Base-by-base conservation (phyloP, 2,329 filamentous ascomycete genomes). In the Colletotrichum viniferum region DNA sequence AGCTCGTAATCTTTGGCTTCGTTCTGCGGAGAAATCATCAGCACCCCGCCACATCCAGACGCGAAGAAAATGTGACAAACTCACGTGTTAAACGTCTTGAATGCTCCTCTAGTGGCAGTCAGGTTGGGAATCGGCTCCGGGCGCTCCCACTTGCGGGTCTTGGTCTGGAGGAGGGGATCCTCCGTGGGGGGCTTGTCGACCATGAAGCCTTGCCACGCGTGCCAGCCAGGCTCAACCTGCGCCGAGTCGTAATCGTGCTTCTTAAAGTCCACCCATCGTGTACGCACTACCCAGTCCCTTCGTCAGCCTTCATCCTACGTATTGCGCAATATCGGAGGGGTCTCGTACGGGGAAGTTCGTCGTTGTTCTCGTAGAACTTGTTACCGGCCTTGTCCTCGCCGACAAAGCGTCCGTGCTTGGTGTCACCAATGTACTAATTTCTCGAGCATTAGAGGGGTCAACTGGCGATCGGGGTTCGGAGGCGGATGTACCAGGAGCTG, bases 231-330 rank as follows among this genome's bases (percentile, higher is more conserved):
- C 86, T 98, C 96, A 81, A 98, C 94, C 70, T 98, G 95, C 74
- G 92, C 91, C 77, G 94, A 89, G 81, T 97, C 94, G 83, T 90
- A 94, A 85, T 98, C 95, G 81, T 95, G 90, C 85, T 94, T 90
- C 88, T 95, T 96, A 90, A 97, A 99, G 86, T 98, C 96, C 78
- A 99, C 95, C 97, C 97, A 99, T 89, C 96, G 92, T 80, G 96
- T 98, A 82, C 96, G 94, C 81, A 98, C 96, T 97, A 80, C 56
- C 43, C 21, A 18, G 26, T 38, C 3, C n/a, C 70, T 14, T 68
- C 28, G 52, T 77, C 52, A 72, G 69, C 69, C 36, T 52, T 61
- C 79, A 30, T 78, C 69, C 67, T 63, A 10, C 34, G 21, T 4
- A 48, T 26, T 43, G 30, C 48, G 52, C 58, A n/a, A 81, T 26